Evolutionary conservation across 768 basidiomycete species (phyloP).

Genomic region (Russula compacta): DNA sequence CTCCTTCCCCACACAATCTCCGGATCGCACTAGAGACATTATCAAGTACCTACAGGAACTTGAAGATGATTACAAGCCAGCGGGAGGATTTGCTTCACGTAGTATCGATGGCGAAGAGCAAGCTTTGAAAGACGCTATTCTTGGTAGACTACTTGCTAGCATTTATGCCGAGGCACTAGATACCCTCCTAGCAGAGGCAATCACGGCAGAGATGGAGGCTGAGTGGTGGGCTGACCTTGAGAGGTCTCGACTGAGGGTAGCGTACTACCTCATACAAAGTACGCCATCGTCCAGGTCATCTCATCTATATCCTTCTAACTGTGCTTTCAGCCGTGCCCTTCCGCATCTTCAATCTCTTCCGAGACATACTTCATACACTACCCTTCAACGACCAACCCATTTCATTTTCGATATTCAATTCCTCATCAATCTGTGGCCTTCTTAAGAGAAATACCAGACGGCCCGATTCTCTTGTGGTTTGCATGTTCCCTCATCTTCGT

Average conservation of each 20-base stretch:
- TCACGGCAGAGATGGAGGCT: constrained; percentile 62
- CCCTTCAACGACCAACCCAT: constrained; percentile 1
- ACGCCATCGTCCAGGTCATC: constrained; percentile 24
- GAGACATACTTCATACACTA: constrained; percentile 16
- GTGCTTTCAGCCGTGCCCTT: constrained; percentile 15
- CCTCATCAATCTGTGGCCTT: constrained; percentile 7
- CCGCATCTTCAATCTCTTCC: constrained; percentile 17
- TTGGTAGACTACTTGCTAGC: constrained; percentile 42
- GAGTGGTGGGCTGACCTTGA: constrained; percentile 80
- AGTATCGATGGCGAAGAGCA: constrained; percentile 25
- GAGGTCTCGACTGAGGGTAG: constrained; percentile 45
- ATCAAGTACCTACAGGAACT: constrained; percentile 26
- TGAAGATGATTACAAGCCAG: neutral
- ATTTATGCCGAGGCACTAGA: constrained; percentile 63
- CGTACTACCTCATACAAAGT: constrained; percentile 76
- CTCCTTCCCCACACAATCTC: constrained; percentile 29
- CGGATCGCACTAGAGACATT: constrained; percentile 24
- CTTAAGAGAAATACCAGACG: constrained; percentile 1
- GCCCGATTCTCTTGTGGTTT: neutral
- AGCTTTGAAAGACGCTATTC: constrained; percentile 35
- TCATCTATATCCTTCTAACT: neutral
- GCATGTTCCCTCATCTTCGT: constrained; percentile 21
- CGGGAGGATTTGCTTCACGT: neutral
- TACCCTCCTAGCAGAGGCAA: constrained; percentile 54
- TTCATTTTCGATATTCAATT: constrained; percentile 8